Percentiles rank a stretch among this genome's conserved stretches.
Evolutionary conservation across 805 yeast genomes (phyloP).

Genomic region (Starmerella kuoi): DNA sequence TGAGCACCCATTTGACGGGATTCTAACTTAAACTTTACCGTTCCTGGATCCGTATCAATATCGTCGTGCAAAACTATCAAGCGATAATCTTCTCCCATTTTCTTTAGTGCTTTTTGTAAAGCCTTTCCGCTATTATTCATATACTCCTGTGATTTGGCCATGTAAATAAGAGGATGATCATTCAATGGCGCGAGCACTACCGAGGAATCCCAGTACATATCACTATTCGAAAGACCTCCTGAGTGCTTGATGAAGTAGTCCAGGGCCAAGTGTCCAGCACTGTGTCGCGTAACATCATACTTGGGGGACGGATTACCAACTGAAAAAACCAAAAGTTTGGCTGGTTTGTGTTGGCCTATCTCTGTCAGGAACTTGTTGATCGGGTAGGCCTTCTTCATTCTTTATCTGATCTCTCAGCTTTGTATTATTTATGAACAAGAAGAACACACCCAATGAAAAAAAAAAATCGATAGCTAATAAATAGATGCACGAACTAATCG

Average conservation of each 20-base stretch:
- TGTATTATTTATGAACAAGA: too few relatives aligned
- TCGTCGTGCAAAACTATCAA: slow-evolving; percentile 70
- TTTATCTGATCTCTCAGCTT: too few relatives aligned
- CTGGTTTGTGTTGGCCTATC: slow-evolving; percentile 9
- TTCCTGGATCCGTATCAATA: slow-evolving; percentile 52
- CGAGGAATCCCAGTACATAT: slow-evolving; percentile 1
- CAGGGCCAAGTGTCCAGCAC: slow-evolving; percentile 55
- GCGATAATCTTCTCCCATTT: slow-evolving; percentile 14
- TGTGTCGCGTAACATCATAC: slow-evolving; percentile 57
- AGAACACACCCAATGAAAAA: too few relatives aligned
- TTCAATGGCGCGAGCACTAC: slow-evolving; percentile 10
- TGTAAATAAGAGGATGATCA: slow-evolving; percentile 27
- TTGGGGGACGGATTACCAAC: slow-evolving; percentile 68
- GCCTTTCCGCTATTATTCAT: slow-evolving; percentile 68
- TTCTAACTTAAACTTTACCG: slow-evolving; percentile 47
- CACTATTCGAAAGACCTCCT: slow-evolving; percentile 12
- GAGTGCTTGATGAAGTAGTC: slow-evolving; percentile 23
- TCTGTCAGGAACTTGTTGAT: slow-evolving; percentile 20
- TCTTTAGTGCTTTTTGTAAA: slow-evolving; percentile 29
- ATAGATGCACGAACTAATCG: too few relatives aligned
- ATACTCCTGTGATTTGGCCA: slow-evolving; percentile 41
- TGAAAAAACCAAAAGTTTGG: slow-evolving; percentile 28
- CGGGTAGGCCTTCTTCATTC: slow-evolving; percentile 11
- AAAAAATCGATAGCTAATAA: too few relatives aligned
- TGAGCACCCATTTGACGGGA: slow-evolving; percentile 67